Evolutionary conservation across 2,329 filamentous ascomycete species (phyloP).

Genomic region (Tolypocladium pustulatum): DNA sequence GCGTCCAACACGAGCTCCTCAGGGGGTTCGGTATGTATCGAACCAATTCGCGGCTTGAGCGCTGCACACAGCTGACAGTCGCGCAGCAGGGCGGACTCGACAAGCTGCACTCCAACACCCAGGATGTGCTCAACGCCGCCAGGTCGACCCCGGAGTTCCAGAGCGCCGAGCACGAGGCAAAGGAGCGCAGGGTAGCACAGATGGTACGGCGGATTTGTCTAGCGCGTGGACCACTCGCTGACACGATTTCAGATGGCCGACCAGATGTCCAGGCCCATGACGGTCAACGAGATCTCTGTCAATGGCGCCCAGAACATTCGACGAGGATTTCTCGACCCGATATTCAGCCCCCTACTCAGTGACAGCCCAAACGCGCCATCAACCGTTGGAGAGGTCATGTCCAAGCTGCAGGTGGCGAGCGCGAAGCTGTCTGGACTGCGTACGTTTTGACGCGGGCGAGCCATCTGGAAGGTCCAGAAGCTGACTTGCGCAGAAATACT

Average conservation of each 20-base stretch:
- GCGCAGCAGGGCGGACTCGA: conserved; percentile 23
- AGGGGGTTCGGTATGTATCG: conserved; percentile 17
- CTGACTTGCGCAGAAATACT: conserved; percentile 59
- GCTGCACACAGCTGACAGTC: neutral
- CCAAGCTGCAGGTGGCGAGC: conserved; percentile 58
- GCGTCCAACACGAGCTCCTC: conserved; percentile 18
- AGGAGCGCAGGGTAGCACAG: conserved; percentile 26
- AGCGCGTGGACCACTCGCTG: conserved; percentile 3
- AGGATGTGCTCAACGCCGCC: conserved; percentile 26
- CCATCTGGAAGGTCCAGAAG: conserved; percentile 11
- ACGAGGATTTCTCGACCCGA: conserved; percentile 67
- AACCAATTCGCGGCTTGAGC: neutral
- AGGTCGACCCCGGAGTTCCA: conserved; percentile 24
- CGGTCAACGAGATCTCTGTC: conserved; percentile 75
- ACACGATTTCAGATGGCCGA: conserved; percentile 34
- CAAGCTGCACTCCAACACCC: conserved; percentile 28
- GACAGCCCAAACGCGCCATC: conserved; percentile 56
- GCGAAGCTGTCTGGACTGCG: conserved; percentile 73
- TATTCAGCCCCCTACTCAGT: conserved; percentile 69
- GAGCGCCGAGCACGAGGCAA: conserved; percentile 26
- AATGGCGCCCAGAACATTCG: conserved; percentile 79
- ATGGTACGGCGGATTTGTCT: conserved; percentile 15
- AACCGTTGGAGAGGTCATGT: conserved; percentile 70
- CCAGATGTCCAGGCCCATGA: conserved; percentile 79
- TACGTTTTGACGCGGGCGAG: conserved; percentile 31